Evolutionary conservation across 2,329 filamentous ascomycete genomes (phyloP), one percentile per base, ranked within the genome.

Genomic region (Xylaria sp.): DNA sequence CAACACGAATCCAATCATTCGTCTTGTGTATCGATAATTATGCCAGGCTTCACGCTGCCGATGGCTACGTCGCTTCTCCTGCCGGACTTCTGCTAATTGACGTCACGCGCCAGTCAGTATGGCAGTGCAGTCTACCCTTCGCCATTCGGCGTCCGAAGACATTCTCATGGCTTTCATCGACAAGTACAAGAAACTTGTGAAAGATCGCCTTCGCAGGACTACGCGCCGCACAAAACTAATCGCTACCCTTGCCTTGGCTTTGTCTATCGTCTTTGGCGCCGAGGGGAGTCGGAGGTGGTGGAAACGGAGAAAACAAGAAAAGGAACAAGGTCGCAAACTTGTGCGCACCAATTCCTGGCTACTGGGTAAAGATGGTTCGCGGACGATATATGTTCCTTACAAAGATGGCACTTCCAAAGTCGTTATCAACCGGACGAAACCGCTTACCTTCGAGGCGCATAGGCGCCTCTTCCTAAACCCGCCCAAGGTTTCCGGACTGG

Each of bases 371-470:
- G 96, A 98, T 84, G 96, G 96, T 59, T 95, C 93, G 58, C 88
- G 96, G 64, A 97, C 94, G 15, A 96, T 99, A 67, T 98, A 96
- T 77, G 96, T 99, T 33, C 94, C 95, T 1, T 96, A 97, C 81
- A 93, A 93, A 80, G 88, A 94, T 73, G 86, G 90, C 63, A 97
- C 94, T 2, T 92, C 94, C 73, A 97, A 97, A 80, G 95, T 99
- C 57, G 91, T 92, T 66, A 97, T 99, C 71, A 86, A 93, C 77
- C 91, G 92, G 6, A 99, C 94, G 33, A 97, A 97, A 78, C 89
- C 90, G 23, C 92, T 95, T 42, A 99, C 96, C 0, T 99, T 98
- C 78, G 95, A 99, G 84, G 97, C 96, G 6, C 96, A 99, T 81
- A 89, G 96, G 36, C 88, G 97, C 31, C 86, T 99, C 36, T 99